Base-by-base conservation (phyloP, 1,284 basidiomycete species). In the Cronartium ribicola region DNA sequence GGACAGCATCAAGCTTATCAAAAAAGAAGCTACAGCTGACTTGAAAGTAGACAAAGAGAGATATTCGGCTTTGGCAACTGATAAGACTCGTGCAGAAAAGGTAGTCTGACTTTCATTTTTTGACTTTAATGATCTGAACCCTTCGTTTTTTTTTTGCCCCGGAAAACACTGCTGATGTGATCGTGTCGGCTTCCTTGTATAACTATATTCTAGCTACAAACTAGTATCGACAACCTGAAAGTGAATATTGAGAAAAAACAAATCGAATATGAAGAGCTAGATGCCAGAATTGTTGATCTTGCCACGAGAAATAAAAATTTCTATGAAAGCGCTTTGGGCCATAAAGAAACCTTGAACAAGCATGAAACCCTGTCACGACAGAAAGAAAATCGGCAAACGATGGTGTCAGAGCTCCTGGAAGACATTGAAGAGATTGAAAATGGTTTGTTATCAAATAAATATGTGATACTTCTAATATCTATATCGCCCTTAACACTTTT, bases 11-110 rank as follows among this genome's bases (percentile, higher is more conserved):
- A 97, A 95, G 81, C 79, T 82, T 39, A 83, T 97, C 41, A 86
- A 92, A 67, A 98, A 98, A 81, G 96, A 98, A 65, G 88, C 93
- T 14, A 85, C 88, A 0, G 86, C 88, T 4, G 94, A 98, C 76
- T 86, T 96, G 74, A 98, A 98, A 82, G 89, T 92, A 1, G 94
- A 98, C 81, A 90, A 91, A 78, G 94, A 92, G 79, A 88, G 91
- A 13, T 86, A 98, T 2, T 86, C 90, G 55, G 87, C 88, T 40
- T 85, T 97, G 46, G 86, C 88, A 55, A 85, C 86, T 37, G 93
- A 98, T 83, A 96, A 95, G 79, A 85, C 87, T 8, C 90, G 94
- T 75, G 88, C 94, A 0, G 91, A 94, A 79, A 90, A 82, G 78
- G 84, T 84, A 29, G 29, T 29, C 29, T 29, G 29, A 29, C 29